These are phyloP conservation scores for Vaccinium myrtillus DNA, from an alignment of 148 eudicot genomes.

Conservation along the genomic window DNA sequence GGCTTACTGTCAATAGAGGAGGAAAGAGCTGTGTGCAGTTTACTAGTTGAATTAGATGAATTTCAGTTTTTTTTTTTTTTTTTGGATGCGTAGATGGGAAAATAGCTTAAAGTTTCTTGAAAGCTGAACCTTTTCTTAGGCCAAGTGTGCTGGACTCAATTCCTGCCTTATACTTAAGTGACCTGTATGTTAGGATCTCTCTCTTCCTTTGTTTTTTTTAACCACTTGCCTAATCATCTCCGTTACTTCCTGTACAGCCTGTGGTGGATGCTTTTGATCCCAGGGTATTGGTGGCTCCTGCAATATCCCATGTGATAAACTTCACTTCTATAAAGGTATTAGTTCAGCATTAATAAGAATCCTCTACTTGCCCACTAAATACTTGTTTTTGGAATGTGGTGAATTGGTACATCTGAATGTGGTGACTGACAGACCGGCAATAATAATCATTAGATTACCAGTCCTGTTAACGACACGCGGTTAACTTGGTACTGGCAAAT, in stretches of 20 bases:
- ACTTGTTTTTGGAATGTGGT: neutral
- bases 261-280: constrained; percentile 99
- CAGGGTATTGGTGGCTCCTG: constrained; percentile 90
- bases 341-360: neutral
- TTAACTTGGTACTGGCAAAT: neutral
- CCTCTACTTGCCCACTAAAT: neutral
- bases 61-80: neutral
- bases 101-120: neutral
- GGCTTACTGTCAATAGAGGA: neutral
- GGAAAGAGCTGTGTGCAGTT: neutral
- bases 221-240: neutral
- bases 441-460: neutral
- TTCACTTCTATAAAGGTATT: constrained; percentile 77
- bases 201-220: neutral
- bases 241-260: constrained; percentile 51
- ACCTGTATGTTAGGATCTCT: neutral
- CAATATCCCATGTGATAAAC: constrained; percentile 76
- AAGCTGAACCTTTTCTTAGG: neutral
- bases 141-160: neutral
- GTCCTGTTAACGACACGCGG: neutral
- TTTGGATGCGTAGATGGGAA: neutral
- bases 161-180: neutral
- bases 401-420: neutral
- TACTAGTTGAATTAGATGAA: neutral
- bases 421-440: neutral